These are phyloP conservation scores for Plantago rigida DNA, from an alignment of 305 asterid species.

Conservation along the genomic window DNA sequence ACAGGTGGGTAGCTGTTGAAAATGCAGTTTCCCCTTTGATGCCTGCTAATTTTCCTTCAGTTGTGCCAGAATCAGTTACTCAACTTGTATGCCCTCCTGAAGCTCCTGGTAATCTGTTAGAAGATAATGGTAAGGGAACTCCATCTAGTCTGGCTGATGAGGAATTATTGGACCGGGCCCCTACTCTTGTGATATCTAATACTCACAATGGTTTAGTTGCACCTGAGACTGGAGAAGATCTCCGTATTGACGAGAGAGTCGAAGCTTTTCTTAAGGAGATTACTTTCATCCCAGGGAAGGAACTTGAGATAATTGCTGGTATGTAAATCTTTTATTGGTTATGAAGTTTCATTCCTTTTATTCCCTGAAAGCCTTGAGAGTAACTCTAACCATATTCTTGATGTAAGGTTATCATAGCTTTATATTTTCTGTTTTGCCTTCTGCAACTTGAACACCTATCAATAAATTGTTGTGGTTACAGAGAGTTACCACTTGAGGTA, in stretches of 20 bases:
- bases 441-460: conserved; percentile 16
- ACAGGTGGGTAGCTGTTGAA: conserved; percentile 96
- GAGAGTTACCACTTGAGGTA: conserved; percentile 3
- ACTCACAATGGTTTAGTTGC: conserved; percentile 31
- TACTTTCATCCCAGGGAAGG: conserved; percentile 63
- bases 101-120: conserved; percentile 93
- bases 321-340: conserved; percentile 23
- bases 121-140: conserved; percentile 46
- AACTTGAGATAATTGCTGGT: conserved; percentile 78
- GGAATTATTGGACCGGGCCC: conserved; percentile 21
- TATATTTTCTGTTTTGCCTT: conserved; percentile 7
- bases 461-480: conserved; percentile 7
- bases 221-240: conserved; percentile 39
- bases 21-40: conserved; percentile 88
- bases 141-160: conserved; percentile 33
- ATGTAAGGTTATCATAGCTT: conserved; percentile 15
- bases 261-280: conserved; percentile 61
- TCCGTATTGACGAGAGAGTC: conserved; percentile 67
- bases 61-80: conserved; percentile 75
- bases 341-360: not conserved
- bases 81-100: conserved; percentile 88
- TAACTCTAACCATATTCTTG: conserved; percentile 16
- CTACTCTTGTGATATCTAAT: conserved; percentile 31
- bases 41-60: conserved; percentile 48
- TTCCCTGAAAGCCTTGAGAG: conserved; percentile 13